Percentiles rank a stretch among this genome's conserved stretches.
Evolutionary conservation across 2,329 filamentous ascomycete genomes (phyloP).

Genomic region (Fusarium sp.): DNA sequence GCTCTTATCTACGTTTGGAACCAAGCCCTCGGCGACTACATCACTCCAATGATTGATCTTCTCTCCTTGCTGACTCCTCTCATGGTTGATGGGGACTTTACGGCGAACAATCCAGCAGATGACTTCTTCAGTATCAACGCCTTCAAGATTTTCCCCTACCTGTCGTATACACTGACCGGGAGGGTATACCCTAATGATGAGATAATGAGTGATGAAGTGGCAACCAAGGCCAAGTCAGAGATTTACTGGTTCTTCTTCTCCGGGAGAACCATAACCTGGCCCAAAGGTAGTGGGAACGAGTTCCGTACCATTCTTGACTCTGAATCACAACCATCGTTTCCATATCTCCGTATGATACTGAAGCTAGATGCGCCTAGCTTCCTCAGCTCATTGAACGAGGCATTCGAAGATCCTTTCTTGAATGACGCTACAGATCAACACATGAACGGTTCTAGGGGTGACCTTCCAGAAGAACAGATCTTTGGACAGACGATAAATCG

Average conservation of each 20-base stretch:
- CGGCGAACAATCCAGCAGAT: conserved; percentile 67
- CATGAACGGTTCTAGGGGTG: conserved; percentile 64
- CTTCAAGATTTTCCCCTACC: conserved; percentile 92
- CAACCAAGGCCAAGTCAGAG: conserved; percentile 83
- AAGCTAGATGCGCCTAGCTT: conserved; percentile 93
- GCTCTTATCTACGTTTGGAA: conserved; percentile 98
- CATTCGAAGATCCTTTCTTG: conserved; percentile 93
- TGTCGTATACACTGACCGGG: conserved; percentile 91
- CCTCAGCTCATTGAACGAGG: conserved; percentile 94
- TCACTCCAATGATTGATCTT: conserved; percentile 89
- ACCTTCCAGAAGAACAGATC: conserved; percentile 73
- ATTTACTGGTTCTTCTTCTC: conserved; percentile 96
- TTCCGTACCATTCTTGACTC: conserved; percentile 71
- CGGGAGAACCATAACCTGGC: conserved; percentile 81
- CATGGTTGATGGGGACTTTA: conserved; percentile 67
- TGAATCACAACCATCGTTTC: conserved; percentile 79
- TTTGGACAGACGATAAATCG: conserved; percentile 82
- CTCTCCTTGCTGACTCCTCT: conserved; percentile 74
- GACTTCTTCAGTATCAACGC: conserved; percentile 77
- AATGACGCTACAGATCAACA: conserved; percentile 79
- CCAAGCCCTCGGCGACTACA: conserved; percentile 86
- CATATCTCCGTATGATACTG: conserved; percentile 85
- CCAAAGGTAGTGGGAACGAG: conserved; percentile 69
- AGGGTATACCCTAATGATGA: conserved; percentile 91
- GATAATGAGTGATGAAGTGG: conserved; percentile 77